These are phyloP conservation scores for Pleomassaria siparia DNA, from an alignment of 2,329 filamentous ascomycete genomes.

Conservation along the genomic window DNA sequence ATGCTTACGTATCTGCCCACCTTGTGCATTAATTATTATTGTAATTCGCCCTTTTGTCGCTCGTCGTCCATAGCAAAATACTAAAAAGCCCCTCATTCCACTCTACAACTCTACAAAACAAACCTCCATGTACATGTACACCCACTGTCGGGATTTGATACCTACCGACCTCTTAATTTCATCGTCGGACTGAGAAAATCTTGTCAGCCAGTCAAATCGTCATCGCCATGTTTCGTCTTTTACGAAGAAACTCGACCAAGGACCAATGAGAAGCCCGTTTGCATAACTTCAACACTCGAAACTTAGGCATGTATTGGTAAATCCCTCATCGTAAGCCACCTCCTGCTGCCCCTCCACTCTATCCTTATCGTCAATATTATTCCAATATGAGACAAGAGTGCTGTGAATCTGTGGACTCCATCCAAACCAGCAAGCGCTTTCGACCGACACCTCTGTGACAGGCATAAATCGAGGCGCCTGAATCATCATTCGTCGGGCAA, in stretches of 20 bases:
- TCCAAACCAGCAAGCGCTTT: constrained; percentile 4
- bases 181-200: no score
- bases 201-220: no score
- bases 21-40: no score
- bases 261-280: background rate
- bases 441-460: constrained; percentile 11
- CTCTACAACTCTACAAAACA: no score
- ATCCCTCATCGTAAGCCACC: constrained; percentile 29
- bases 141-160: no score
- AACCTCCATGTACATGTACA: no score
- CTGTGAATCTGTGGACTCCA: background rate
- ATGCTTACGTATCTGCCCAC: constrained; percentile 17
- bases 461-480: constrained; percentile 11
- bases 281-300: constrained; percentile 63
- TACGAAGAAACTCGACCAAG: background rate
- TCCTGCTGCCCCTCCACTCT: constrained; percentile 2
- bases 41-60: no score
- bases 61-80: no score
- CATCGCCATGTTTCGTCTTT: no score
- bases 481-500: constrained; percentile 14
- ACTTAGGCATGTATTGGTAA: constrained; percentile 60
- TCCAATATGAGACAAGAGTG: constrained; percentile 5
- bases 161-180: background rate
- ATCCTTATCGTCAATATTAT: constrained; percentile 3
- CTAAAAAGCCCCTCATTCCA: no score